Evolutionary conservation across 805 yeast species (phyloP).

Genomic region (Zygoascus flipseniorum): DNA sequence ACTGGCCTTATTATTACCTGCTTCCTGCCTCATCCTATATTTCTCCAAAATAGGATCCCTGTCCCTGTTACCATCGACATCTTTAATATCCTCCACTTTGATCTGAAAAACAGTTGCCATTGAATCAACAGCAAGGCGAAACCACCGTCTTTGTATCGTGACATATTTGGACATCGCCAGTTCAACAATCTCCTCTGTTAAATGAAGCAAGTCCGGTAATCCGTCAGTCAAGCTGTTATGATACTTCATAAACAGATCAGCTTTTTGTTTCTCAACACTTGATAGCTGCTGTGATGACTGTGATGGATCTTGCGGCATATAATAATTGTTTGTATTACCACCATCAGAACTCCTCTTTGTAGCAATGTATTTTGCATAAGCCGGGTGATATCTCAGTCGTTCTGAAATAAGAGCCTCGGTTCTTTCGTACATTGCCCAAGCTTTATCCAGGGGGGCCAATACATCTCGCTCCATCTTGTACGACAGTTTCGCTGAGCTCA

Average conservation of each 20-base stretch:
- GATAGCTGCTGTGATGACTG: constrained; percentile 3
- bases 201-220: constrained; percentile 15
- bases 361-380: constrained; percentile 15
- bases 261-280: constrained; percentile 8
- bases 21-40: background rate
- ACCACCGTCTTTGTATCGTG: constrained; percentile 17
- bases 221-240: constrained; percentile 18
- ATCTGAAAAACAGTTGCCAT: constrained; percentile 15
- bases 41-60: constrained; percentile 11
- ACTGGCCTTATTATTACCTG: background rate
- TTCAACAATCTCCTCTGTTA: constrained; percentile 13
- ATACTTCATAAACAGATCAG: constrained; percentile 17
- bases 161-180: constrained; percentile 10
- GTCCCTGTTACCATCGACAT: constrained; percentile 1
- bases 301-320: background rate
- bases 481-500: constrained; percentile 12
- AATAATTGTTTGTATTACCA: background rate
- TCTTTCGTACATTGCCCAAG: constrained; percentile 14
- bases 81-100: constrained; percentile 7
- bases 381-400: constrained; percentile 12
- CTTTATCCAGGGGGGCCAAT: constrained; percentile 9
- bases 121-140: constrained; percentile 16
- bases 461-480: constrained; percentile 14
- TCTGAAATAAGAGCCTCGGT: constrained; percentile 11
- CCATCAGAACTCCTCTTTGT: constrained; percentile 2